A percentile compares a stretch with the other conserved stretches of the same genome.
These are phyloP conservation scores for Poa pratensis DNA, from an alignment of 176 grass and related monocot genomes.

Conservation along the genomic window DNA sequence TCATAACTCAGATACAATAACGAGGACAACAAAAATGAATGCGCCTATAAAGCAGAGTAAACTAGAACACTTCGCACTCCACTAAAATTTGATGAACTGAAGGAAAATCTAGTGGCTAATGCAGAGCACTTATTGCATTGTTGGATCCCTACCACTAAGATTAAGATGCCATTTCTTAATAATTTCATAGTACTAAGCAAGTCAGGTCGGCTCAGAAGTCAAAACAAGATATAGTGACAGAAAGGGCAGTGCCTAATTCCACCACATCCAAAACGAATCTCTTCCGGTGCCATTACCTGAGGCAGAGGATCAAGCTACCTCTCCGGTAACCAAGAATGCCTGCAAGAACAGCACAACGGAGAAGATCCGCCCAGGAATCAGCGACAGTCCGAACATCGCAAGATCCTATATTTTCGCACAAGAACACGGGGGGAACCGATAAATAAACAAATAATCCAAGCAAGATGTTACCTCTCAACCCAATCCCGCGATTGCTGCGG, in stretches of 20 bases:
- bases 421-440: not conserved
- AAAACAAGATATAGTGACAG: not conserved
- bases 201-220: not conserved
- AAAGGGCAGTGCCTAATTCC: not conserved
- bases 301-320: not conserved
- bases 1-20: not conserved
- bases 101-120: not conserved
- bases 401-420: conserved; percentile 37
- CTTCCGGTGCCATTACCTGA: conserved; percentile 23
- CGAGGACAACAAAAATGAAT: not conserved
- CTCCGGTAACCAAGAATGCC: conserved; percentile 25
- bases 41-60: not conserved
- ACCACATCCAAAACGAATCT: not conserved
- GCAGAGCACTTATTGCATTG: not conserved
- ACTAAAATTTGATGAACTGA: not conserved
- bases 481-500: not conserved
- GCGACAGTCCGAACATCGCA: not conserved
- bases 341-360: conserved; percentile 13
- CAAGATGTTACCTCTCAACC: conserved; percentile 5
- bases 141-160: not conserved
- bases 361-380: conserved; percentile 26
- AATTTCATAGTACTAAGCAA: no score
- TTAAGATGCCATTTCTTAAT: no score
- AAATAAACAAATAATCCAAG: not conserved
- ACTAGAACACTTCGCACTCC: not conserved